Percentiles rank a stretch among this genome's conserved stretches.
These are phyloP conservation scores for Symbiotaphrina buchneri DNA, from an alignment of 495 filamentous ascomycete species.

Conservation along the genomic window DNA sequence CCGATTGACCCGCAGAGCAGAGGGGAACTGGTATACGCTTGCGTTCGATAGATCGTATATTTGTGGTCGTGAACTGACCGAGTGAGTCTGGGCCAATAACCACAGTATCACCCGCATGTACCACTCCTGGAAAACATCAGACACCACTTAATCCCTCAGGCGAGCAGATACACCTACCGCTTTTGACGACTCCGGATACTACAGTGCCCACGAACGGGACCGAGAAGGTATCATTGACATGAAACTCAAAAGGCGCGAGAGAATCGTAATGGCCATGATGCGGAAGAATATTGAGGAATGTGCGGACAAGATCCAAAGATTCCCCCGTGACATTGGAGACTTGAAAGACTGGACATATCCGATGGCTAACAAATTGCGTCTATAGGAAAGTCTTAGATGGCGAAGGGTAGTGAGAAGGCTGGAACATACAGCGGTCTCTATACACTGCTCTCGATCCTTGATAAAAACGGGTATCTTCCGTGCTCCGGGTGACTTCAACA, in stretches of 20 bases:
- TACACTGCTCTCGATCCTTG: slow-evolving; percentile 72
- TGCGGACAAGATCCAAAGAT: slow-evolving; percentile 57
- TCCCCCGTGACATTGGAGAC: slow-evolving; percentile 94
- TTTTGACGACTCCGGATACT: slow-evolving; percentile 82
- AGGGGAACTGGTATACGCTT: slow-evolving; percentile 83
- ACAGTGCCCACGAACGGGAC: slow-evolving; percentile 95
- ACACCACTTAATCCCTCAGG: background rate
- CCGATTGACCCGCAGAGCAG: slow-evolving; percentile 79
- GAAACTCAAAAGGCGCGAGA: slow-evolving; percentile 78
- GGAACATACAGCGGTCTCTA: slow-evolving; percentile 49
- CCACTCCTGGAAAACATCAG: slow-evolving; percentile 25
- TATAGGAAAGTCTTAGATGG: slow-evolving; percentile 1
- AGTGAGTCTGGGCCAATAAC: slow-evolving; percentile 81
- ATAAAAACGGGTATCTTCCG: slow-evolving; percentile 96
- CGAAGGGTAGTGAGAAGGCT: background rate
- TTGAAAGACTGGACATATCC: slow-evolving; percentile 94
- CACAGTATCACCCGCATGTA: slow-evolving; percentile 78
- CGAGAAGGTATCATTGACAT: slow-evolving; percentile 97
- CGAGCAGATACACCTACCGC: slow-evolving; percentile 15
- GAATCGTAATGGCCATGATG: slow-evolving; percentile 86
- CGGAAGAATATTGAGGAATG: slow-evolving; percentile 87
- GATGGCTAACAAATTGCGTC: slow-evolving; percentile 83
- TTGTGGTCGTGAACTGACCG: slow-evolving; percentile 78
- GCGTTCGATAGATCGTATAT: slow-evolving; percentile 79
- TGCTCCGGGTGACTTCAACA: slow-evolving; percentile 82